Percentiles rank a stretch among this genome's conserved stretches.
Evolutionary conservation across 1,284 basidiomycete species (phyloP).

Genomic region (Waitea zeae): DNA sequence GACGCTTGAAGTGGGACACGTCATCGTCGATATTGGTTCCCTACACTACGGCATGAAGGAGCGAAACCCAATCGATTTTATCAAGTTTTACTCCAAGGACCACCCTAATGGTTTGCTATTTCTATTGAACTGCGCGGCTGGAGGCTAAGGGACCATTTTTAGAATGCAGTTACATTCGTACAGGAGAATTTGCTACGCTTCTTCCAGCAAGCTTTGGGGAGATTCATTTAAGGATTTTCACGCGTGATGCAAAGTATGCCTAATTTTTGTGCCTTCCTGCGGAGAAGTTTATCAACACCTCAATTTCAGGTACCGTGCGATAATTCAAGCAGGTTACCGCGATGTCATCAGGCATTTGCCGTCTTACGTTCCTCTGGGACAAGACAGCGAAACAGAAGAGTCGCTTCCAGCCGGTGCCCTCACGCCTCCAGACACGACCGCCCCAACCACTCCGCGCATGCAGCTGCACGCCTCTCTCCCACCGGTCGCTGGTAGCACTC

Average conservation of each 20-base stretch:
- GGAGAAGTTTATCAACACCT: background rate
- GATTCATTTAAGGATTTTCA: conserved; percentile 44
- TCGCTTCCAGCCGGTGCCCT: background rate
- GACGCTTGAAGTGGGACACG: conserved; percentile 25
- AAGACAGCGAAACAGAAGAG: background rate
- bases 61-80: conserved; percentile 44
- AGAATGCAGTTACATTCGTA: conserved; percentile 26
- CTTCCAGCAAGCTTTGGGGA: conserved; percentile 49
- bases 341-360: conserved; percentile 22
- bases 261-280: background rate
- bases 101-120: conserved; percentile 27
- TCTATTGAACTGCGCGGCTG: conserved; percentile 8
- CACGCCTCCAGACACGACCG: background rate
- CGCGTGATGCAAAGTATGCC: conserved; percentile 33
- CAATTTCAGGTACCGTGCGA: conserved; percentile 24
- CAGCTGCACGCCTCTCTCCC: background rate
- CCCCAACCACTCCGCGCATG: background rate
- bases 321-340: conserved; percentile 53
- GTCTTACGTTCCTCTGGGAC: background rate
- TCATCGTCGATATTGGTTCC: conserved; percentile 41
- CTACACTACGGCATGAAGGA: conserved; percentile 65
- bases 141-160: background rate
- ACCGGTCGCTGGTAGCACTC: too few relatives aligned
- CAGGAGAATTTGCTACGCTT: conserved; percentile 42
- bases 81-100: conserved; percentile 62